Percentiles rank a stretch among this genome's conserved stretches.
Conservation (phyloP, 805 yeast species). For the Candida stauntonica region DNA sequence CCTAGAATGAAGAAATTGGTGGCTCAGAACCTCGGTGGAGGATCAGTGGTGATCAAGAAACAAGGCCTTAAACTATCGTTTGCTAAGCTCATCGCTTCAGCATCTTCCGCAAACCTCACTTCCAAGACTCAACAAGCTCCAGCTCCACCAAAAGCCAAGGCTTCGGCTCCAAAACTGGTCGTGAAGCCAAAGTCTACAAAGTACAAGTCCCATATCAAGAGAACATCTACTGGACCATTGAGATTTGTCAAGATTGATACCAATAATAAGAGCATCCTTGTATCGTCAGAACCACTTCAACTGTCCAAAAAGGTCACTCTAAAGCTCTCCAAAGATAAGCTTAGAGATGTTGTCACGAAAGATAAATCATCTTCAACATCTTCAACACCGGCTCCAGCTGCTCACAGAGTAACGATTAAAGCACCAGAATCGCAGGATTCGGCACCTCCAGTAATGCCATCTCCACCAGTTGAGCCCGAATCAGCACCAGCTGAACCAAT, state of each 20-base stretch:
- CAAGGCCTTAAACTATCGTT: constrained; percentile 35
- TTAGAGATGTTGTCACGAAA: not conserved
- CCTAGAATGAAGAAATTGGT: constrained; percentile 69
- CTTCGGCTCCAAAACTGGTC: not conserved
- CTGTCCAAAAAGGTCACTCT: constrained; percentile 14
- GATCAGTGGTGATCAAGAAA: constrained; percentile 54
- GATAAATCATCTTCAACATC: not conserved
- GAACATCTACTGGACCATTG: constrained; percentile 26
- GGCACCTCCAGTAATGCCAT: not conserved
- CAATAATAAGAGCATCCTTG: constrained; percentile 31
- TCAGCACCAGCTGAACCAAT: not conserved
- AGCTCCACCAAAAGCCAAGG: not conserved
- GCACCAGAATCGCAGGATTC: not conserved
- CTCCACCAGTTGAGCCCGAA: not conserved
- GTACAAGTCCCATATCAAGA: constrained; percentile 21
- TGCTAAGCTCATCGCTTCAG: constrained; percentile 11
- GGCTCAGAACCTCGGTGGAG: constrained; percentile 50
- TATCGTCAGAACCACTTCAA: constrained; percentile 41
- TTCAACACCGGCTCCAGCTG: not conserved
- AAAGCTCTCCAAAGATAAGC: constrained; percentile 6
- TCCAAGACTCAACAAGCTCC: not conserved
- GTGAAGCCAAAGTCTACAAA: not conserved
- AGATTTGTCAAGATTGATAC: constrained; percentile 41
- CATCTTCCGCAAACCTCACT: not conserved
- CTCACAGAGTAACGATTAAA: not conserved